These are phyloP conservation scores for Santalum album DNA, from an alignment of 164 flowering plant genomes.

Conservation along the genomic window DNA sequence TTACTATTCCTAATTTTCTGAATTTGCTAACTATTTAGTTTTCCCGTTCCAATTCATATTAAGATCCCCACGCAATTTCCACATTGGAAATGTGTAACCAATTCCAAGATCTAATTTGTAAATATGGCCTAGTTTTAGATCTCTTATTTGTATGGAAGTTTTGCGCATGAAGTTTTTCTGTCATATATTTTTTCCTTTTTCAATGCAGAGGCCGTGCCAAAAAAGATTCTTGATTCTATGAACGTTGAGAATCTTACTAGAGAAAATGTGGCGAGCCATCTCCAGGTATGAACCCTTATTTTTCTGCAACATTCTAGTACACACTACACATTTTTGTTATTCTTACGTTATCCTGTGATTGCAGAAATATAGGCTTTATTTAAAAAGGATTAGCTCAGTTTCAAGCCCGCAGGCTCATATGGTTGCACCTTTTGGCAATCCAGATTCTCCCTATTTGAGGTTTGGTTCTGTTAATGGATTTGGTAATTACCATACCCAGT, in stretches of 20 bases:
- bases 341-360: conserved; percentile 3
- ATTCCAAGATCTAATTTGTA: no score
- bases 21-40: neutral
- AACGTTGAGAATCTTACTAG: conserved; percentile 40
- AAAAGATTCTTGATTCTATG: conserved; percentile 39
- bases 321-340: neutral
- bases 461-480: no score
- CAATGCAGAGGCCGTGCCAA: conserved; percentile 45
- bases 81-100: no score
- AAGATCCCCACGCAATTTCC: no score
- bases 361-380: conserved; percentile 41
- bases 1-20: neutral
- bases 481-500: conserved; percentile 18
- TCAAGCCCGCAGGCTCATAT: conserved; percentile 44
- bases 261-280: conserved; percentile 51
- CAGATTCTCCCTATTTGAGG: conserved; percentile 29
- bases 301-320: neutral
- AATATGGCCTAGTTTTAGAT: no score
- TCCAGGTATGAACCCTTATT: conserved; percentile 23
- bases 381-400: conserved; percentile 35
- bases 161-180: neutral
- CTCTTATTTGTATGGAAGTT: no score
- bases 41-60: no score
- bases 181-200: neutral
- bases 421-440: conserved; percentile 36